Percentiles rank a stretch among this genome's conserved stretches.
phyloP scores from a whole-genome alignment of 2,329 filamentous ascomycete species.

The Leptoxyphium fumago region DNA sequence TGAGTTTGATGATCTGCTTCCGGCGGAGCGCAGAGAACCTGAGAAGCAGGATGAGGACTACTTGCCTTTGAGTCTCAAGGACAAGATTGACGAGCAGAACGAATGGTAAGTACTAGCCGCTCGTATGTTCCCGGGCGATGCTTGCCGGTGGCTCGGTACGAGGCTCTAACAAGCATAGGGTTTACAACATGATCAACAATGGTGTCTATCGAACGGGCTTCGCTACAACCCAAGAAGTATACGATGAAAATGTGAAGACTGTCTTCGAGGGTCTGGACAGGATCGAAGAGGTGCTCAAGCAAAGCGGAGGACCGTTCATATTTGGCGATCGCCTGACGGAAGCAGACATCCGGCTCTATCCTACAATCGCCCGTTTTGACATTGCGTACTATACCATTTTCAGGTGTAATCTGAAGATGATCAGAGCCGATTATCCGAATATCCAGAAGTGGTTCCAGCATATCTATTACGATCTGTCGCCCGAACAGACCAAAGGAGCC shows the following conservation, averaged over 20 bases:
- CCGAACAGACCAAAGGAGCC: slow-evolving; percentile 25
- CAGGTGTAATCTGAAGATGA: slow-evolving; percentile 53
- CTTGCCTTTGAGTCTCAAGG: slow-evolving; percentile 49
- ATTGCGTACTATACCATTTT: slow-evolving; percentile 76
- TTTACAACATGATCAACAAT: slow-evolving; percentile 48
- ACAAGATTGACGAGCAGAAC: slow-evolving; percentile 61
- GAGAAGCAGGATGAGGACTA: slow-evolving; percentile 43
- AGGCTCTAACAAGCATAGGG: slow-evolving; percentile 17
- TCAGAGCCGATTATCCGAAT: slow-evolving; percentile 43
- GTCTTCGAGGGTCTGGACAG: slow-evolving; percentile 68
- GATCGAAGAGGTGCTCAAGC: slow-evolving; percentile 54
- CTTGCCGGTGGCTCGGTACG: background rate
- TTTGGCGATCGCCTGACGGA: slow-evolving; percentile 67
- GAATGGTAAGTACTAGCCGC: slow-evolving; percentile 38
- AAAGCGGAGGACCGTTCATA: slow-evolving; percentile 46
- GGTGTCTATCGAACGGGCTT: slow-evolving; percentile 52
- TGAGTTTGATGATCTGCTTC: slow-evolving; percentile 53
- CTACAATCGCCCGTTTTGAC: slow-evolving; percentile 60
- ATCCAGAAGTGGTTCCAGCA: slow-evolving; percentile 32
- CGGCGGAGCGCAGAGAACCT: slow-evolving; percentile 38
- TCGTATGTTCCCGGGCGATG: no score
- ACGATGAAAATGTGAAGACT: slow-evolving; percentile 55
- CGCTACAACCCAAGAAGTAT: slow-evolving; percentile 68
- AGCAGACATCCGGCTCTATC: slow-evolving; percentile 59
- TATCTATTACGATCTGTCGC: slow-evolving; percentile 32